phyloP scores from a whole-genome alignment of 495 filamentous ascomycete genomes.

The Neurospora discreta region DNA sequence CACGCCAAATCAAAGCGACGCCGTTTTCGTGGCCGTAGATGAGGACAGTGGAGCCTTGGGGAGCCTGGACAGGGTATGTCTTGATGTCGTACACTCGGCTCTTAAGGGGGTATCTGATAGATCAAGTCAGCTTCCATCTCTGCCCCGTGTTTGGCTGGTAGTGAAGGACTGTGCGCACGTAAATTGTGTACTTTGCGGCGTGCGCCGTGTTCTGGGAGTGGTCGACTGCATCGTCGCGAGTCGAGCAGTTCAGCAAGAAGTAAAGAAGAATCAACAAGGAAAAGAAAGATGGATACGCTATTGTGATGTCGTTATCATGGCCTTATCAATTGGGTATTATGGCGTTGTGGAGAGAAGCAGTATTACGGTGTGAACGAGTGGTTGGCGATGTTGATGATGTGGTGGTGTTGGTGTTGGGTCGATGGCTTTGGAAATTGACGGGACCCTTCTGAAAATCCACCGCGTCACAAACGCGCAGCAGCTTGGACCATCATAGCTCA shows the following conservation, averaged over 20 bases:
- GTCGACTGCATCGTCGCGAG: conserved; percentile 12
- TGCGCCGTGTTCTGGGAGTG: conserved; percentile 19
- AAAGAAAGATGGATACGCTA: neutral
- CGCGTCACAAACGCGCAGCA: conserved; percentile 9
- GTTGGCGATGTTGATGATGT: neutral
- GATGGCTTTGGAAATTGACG: neutral
- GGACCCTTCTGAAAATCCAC: neutral
- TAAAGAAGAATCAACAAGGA: neutral
- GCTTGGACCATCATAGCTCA: conserved; percentile 9
- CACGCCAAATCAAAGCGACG: conserved; percentile 68
- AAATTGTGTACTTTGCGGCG: conserved; percentile 25
- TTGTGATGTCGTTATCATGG: neutral
- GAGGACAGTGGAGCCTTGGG: conserved; percentile 76
- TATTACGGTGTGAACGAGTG: neutral
- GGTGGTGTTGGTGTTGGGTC: neutral
- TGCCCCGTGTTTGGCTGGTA: neutral
- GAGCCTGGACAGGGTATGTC: conserved; percentile 63
- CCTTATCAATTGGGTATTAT: neutral
- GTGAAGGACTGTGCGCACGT: conserved; percentile 10
- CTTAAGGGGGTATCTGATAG: conserved; percentile 57
- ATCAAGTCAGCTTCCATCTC: conserved; percentile 2
- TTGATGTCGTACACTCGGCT: conserved; percentile 63
- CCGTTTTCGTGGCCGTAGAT: conserved; percentile 76
- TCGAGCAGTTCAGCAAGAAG: neutral
- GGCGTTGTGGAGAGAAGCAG: neutral